Evolutionary conservation across 2,329 filamentous ascomycete species (phyloP), one percentile per base, ranked within the genome.

Genomic region (Neofusicoccum laricinum): DNA sequence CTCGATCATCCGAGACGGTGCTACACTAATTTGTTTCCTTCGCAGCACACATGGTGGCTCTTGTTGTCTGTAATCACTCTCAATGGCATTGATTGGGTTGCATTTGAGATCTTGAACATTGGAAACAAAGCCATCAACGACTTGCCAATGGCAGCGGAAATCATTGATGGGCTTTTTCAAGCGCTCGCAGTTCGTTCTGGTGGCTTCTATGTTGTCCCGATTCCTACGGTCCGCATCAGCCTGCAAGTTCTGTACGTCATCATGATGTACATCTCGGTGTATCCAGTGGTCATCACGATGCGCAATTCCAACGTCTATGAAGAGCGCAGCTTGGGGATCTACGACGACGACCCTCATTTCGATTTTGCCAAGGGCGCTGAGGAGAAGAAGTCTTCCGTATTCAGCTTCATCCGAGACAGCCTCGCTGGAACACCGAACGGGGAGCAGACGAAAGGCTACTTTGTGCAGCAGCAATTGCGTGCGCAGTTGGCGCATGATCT

Each of bases 181-280:
- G 84, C 86, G 68, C 67, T 86, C 69, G 75, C 80, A 67, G 72
- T 83, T 65, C 67, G 85, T 71, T 76, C 79, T 73, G 72, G 85
- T 66, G 75, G 85, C 69, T 74, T 80, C 78, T 75, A 84, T 75
- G 69, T 86, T 49, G 78, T 86, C 36, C 72, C 77, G 17, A 78
- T 86, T 12, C 72, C 82, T 3, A 72, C 71, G 0, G 77, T 87
- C 2, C 84, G 82, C 41, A 83, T 86, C 4, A 81, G 79, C 2
- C 80, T 87, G 0, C 86, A 86, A 65, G 80, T 88, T 40, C 81
- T 85, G 38, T 84, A 87, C 64, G 77, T 88, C 0, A 80, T 86
- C 49, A 88, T 88, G 86, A 88, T 89, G 86, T 88, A 88, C 72
- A 87, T 88, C 51, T 82, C 83, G 4, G 82, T 85, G 3, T 87